Conservation (phyloP, 2,329 filamentous ascomycete genomes). For the Cytospora paraplurivora region DNA sequence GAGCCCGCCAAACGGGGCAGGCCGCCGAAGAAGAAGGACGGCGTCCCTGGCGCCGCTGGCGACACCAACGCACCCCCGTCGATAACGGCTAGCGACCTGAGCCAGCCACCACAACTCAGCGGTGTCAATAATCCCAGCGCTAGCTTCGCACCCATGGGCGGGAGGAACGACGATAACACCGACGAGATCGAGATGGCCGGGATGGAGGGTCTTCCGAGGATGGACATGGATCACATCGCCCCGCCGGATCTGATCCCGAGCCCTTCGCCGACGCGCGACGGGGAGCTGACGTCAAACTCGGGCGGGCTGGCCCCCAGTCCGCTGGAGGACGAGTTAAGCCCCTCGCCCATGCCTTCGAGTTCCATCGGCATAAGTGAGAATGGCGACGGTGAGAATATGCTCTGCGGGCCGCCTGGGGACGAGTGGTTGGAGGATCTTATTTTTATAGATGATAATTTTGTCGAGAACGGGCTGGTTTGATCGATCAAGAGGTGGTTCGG, state of each 20-base stretch:
- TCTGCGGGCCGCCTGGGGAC: constrained; percentile 26
- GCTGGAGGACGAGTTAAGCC: constrained; percentile 26
- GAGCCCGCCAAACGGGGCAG: constrained; percentile 61
- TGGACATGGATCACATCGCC: constrained; percentile 23
- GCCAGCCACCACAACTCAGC: constrained; percentile 23
- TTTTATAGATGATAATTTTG: constrained; percentile 28
- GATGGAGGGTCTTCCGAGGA: constrained; percentile 7
- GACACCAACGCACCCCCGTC: constrained; percentile 12
- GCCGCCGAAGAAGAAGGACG: constrained; percentile 56
- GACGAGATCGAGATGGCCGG: constrained; percentile 13
- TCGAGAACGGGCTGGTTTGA: constrained; percentile 23
- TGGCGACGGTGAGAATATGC: constrained; percentile 17
- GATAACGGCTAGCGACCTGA: constrained; percentile 23
- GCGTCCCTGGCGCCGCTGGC: constrained; percentile 12
- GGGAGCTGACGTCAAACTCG: constrained; percentile 17
- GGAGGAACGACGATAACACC: constrained; percentile 17
- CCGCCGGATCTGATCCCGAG: constrained; percentile 27
- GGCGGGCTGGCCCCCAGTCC: constrained; percentile 26
- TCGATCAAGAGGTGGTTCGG: neutral
- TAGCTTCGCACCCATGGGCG: constrained; percentile 25
- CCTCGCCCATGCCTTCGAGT: constrained; percentile 22
- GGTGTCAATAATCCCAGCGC: constrained; percentile 16
- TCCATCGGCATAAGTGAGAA: neutral
- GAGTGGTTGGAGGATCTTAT: constrained; percentile 28
- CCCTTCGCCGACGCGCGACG: constrained; percentile 21